Evolutionary conservation across 495 filamentous ascomycete species (phyloP), one percentile per base, ranked within the genome.

Genomic region (Penicillium cosmopolitanum): DNA sequence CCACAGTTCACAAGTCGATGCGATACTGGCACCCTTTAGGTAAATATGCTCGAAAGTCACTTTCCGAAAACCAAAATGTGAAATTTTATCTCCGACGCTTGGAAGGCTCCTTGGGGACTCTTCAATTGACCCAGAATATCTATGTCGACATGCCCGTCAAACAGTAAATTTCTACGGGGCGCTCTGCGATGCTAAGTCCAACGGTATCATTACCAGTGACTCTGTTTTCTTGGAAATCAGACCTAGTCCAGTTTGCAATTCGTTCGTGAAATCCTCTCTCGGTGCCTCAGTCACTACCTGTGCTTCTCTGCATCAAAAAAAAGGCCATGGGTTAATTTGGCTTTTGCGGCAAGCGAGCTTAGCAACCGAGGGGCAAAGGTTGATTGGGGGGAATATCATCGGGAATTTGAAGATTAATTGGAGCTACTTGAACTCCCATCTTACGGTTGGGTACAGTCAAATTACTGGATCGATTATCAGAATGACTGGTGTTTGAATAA

Each of bases 1-100:
- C 80, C 90, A 94, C 69, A 88, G 89, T 2, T 76, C 84, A 1
- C 90, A 93, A 65, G 85, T 93, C 16, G 85, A 92, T 25, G 79
- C 86, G 11, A 88, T 93, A 33, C 67, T 91, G 5, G 82, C 44
- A 12, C 21, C 44, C 21, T 48, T 23, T 48, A n/a, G 10, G 9
- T 4, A 48, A 2, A 13, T 25, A 11, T 23, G 18, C 18, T 23
- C 19, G 8, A 10, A 11, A 1, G 44, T 48, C 21, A 48, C 44
- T 6, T 48, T 48, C 9, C 4, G 19, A 28, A 25, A 48, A 8
- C 44, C 19, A 12, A 23, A n/a, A 13, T 23, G 2, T 25, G 19
- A 23, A 23, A 15, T 48, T 5, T 1, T 48, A 11, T 48, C 44
- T 13, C 1, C 44, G 8, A 7, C 21, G 44, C 44, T 48, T 13